Evolutionary conservation across 2,329 filamentous ascomycete species (phyloP), one percentile per base, ranked within the genome.

Genomic region (Pestalotiopsis sp.): DNA sequence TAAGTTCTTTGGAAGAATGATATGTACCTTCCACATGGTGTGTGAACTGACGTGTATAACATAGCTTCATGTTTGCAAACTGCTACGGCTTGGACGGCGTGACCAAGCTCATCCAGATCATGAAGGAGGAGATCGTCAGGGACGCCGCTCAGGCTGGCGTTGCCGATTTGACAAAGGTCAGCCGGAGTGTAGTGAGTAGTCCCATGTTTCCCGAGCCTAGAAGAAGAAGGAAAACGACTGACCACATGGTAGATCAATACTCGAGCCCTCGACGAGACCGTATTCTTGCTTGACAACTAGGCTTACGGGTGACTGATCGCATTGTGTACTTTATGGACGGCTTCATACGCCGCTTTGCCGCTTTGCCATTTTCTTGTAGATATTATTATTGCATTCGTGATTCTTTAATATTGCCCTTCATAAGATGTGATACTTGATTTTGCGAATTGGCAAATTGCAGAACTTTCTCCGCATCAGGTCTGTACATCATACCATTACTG

Each of bases 11-110:
- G n/a, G 25, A 25, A 9, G 31, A 9, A 36, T 36, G 1, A 36
- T 36, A 36, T 36, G 9, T 36, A 7, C 2, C 9, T 36, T 7
- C 6, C 6, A 36, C 31, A 9, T 7, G 6, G 31, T 36, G 31
- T 36, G 31, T 36, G 7, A 5, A 64, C 60, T 68, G 27, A 49
- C 56, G 23, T 11, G 11, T 59, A 13, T 9, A 13, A 14, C 9
- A 36, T 36, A 69, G 68, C 0, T 80, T 85, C 73, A 85, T 87
- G 83, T 87, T 82, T 73, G 80, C 83, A 63, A 86, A 86, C 71
- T 75, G 82, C 49, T 87, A 84, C 71, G 85, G 85, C 3, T 75
- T 79, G 4, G 80, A 82, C 25, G 85, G 85, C 25, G 84, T 87
- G 3, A 77, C 76, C 67, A 82, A 81, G 76, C 79, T 80, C 5